Evolutionary conservation across 2,329 filamentous ascomycete genomes (phyloP), one percentile per base, ranked within the genome.

Genomic region (Ambrosiella cleistominuta): DNA sequence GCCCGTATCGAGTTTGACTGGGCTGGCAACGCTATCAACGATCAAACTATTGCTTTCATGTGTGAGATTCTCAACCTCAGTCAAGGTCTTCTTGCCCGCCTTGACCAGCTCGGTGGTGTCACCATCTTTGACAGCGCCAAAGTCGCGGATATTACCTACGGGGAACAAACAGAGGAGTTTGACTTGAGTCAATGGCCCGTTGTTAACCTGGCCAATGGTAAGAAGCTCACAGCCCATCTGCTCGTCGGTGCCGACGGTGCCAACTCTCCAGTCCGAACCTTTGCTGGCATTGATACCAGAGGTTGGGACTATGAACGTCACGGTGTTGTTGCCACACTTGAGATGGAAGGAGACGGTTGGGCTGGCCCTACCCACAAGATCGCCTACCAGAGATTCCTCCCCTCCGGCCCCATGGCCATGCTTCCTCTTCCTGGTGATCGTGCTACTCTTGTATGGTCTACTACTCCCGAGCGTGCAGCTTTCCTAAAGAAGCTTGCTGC

Each of bases 261-360:
- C 47, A 97, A 96, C 69, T 95, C 88, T 65, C 93, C 91, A 1
- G 93, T 98, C 12, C 82, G 93, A 44, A 77, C 82, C 0, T 98
- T 96, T 68, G 89, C 91, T 3, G 85, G 83, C 55, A 97, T 98
- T 64, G 75, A 83, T 49, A 87, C 84, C 58, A 79, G 83, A 17
- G 93, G 94, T 19, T 98, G 93, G 88, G 93, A 97, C 70, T 98
- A 98, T 70, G 78, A 81, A 55, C 80, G 90, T 44, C 86, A 95
- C 66, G 93, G 93, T 13, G 80, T 98, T 2, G 93, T 98, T 15
- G 93, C 93, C 56, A 95, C 90, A 1, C 73, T 98, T 13, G 76
- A 84, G 63, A 75, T 96, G 19, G 80, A 85, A 57, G 78, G 78
- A 58, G 71, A 74, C 52, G 78, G 77, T 40, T 78, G 75, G 71